phyloP scores from a whole-genome alignment of 2,329 filamentous ascomycete genomes.

The Talaromyces sp. region DNA sequence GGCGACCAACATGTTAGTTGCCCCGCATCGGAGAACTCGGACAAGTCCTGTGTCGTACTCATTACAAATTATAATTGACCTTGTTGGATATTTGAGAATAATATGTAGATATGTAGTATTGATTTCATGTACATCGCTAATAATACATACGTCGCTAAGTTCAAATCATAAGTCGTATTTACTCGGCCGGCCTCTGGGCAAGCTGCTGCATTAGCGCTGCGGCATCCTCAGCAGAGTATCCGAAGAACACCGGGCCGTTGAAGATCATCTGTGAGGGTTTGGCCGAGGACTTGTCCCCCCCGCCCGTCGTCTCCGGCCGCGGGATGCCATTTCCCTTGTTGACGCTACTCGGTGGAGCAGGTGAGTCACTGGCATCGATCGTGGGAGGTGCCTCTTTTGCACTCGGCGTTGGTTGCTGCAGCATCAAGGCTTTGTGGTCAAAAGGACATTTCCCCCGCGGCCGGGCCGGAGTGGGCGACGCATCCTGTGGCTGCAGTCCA shows the following conservation, averaged over 20 bases:
- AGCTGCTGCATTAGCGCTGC: constrained; percentile 66
- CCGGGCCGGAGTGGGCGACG: constrained; percentile 13
- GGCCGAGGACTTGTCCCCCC: constrained; percentile 14
- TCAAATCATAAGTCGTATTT: background rate
- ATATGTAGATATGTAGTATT: background rate
- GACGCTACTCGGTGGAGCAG: background rate
- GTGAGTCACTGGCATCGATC: background rate
- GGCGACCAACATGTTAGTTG: background rate
- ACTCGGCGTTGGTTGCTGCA: background rate
- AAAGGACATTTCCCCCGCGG: constrained; percentile 32
- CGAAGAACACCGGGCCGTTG: constrained; percentile 90
- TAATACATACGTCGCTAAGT: background rate
- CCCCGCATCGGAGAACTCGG: background rate
- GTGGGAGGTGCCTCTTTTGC: background rate
- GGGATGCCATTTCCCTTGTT: background rate
- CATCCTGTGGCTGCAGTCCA: constrained; percentile 12
- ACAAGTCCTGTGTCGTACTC: background rate
- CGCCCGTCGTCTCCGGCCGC: background rate
- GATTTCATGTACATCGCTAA: background rate
- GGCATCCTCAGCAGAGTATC: constrained; percentile 81
- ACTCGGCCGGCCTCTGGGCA: background rate
- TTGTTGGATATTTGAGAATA: background rate
- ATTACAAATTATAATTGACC: constrained; percentile 2
- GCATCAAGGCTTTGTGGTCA: constrained; percentile 15
- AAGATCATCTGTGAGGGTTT: constrained; percentile 69